These are phyloP conservation scores for Hypocrella siamensis DNA, from an alignment of 2,329 filamentous ascomycete species.

Conservation along the genomic window DNA sequence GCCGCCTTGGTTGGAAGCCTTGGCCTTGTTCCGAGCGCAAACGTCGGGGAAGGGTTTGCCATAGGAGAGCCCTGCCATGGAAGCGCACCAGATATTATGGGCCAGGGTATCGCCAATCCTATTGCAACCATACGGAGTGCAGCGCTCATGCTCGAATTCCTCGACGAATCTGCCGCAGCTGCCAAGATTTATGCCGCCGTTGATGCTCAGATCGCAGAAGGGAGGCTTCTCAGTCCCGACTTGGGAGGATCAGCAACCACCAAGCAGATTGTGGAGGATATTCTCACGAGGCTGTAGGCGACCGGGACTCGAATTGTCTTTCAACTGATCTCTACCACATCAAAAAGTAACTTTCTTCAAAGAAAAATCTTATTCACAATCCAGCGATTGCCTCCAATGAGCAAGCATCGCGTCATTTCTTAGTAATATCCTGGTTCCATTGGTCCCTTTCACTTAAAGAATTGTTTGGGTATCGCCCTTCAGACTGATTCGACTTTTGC, in stretches of 20 bases:
- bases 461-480: too few species aligned
- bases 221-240: conserved; percentile 70
- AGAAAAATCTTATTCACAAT: too few species aligned
- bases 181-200: conserved; percentile 84
- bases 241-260: conserved; percentile 79
- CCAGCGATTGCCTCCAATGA: too few species aligned
- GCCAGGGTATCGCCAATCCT: conserved; percentile 83
- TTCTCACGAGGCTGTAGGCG: conserved; percentile 64
- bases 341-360: not conserved
- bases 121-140: conserved; percentile 87
- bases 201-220: conserved; percentile 77
- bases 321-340: too few species aligned
- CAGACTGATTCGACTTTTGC: too few species aligned
- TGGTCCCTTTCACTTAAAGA: too few species aligned
- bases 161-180: conserved; percentile 74
- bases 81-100: conserved; percentile 88
- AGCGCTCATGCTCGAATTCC: conserved; percentile 91
- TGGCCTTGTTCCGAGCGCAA: conserved; percentile 85
- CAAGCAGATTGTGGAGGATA: conserved; percentile 72
- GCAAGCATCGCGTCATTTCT: too few species aligned
- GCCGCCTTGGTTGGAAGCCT: conserved; percentile 85
- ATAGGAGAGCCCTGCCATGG: conserved; percentile 98
- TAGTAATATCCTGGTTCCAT: too few species aligned
- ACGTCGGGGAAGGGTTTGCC: conserved; percentile 85
- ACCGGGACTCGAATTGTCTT: too few species aligned